Evolutionary conservation across 208 protist species (phyloP).

Genomic region (Trypanosoma brucei): DNA sequence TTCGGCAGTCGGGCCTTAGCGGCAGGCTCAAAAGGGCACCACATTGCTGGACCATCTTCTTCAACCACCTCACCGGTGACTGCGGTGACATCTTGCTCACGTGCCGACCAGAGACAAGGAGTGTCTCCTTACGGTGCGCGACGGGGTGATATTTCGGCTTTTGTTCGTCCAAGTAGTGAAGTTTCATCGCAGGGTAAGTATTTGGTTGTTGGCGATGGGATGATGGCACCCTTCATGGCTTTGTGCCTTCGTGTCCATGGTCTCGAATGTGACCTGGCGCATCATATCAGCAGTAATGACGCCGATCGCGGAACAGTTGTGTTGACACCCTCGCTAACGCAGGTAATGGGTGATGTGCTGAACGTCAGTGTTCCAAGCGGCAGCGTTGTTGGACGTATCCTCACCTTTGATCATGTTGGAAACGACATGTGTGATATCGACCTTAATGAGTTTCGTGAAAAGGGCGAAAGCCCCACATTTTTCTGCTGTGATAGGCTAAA

Average conservation of each 20-base stretch:
- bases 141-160: conserved; percentile 44
- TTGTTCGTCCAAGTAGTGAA: conserved; percentile 40
- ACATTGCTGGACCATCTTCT: conserved; percentile 1
- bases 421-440: conserved; percentile 92
- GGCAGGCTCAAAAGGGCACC: conserved; percentile 47
- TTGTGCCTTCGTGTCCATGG: conserved; percentile 86
- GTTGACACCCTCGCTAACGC: conserved; percentile 87
- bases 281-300: conserved; percentile 62
- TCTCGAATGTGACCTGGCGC: conserved; percentile 82
- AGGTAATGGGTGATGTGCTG: conserved; percentile 89
- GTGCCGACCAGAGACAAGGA: conserved; percentile 19
- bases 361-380: conserved; percentile 88
- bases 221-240: conserved; percentile 92
- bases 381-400: conserved; percentile 81
- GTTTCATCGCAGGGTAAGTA: conserved; percentile 70
- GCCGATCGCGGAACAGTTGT: conserved; percentile 84
- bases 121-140: conserved; percentile 57
- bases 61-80: conserved; percentile 8
- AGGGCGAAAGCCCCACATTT: conserved; percentile 92
- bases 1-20: conserved; percentile 82
- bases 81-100: conserved; percentile 8
- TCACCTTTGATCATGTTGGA: conserved; percentile 89
- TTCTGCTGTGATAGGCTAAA: conserved; percentile 89
- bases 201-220: conserved; percentile 85
- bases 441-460: conserved; percentile 89